Conservation (phyloP, 1,139 yeast species). For the Eremothecium coryli region DNA sequence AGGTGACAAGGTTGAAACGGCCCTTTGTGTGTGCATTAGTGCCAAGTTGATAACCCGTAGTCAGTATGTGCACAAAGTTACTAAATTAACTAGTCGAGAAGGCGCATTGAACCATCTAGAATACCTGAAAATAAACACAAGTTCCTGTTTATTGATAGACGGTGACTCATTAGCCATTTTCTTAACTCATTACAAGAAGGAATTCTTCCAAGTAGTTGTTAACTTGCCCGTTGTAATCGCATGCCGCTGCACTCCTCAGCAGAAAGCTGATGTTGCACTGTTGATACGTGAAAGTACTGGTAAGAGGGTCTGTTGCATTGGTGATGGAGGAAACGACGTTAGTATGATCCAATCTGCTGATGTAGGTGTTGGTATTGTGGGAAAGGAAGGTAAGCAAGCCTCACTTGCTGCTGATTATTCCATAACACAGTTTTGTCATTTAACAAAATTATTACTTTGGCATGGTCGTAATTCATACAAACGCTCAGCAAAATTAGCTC, state of each 20-base stretch:
- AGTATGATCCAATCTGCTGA: conserved; percentile 99
- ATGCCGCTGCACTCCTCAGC: conserved; percentile 98
- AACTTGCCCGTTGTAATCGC: conserved; percentile 88
- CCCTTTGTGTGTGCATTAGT: conserved; percentile 91
- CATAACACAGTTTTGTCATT: conserved; percentile 80
- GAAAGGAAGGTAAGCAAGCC: conserved; percentile 97
- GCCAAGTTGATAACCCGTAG: conserved; percentile 89
- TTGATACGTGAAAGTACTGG: conserved; percentile 71
- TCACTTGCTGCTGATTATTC: conserved; percentile 96
- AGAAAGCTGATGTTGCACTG: conserved; percentile 89
- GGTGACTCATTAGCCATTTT: conserved; percentile 80
- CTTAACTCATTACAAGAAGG: conserved; percentile 51
- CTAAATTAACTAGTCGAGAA: conserved; percentile 52
- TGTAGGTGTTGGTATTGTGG: conserved; percentile 98
- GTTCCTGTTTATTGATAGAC: conserved; percentile 80
- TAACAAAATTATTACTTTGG: conserved; percentile 84
- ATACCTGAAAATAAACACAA: conserved; percentile 51
- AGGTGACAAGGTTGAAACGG: conserved; percentile 98
- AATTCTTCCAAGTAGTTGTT: conserved; percentile 70
- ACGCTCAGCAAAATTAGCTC: conserved; percentile 88
- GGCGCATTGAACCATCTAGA: conserved; percentile 68
- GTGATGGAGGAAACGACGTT: conserved; percentile 99
- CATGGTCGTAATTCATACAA: conserved; percentile 97
- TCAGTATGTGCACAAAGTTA: conserved; percentile 81
- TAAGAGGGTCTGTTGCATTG: conserved; percentile 91